These are phyloP conservation scores for Chenopodium suecicum DNA, from an alignment of 148 eudicot genomes.

Conservation along the genomic window DNA sequence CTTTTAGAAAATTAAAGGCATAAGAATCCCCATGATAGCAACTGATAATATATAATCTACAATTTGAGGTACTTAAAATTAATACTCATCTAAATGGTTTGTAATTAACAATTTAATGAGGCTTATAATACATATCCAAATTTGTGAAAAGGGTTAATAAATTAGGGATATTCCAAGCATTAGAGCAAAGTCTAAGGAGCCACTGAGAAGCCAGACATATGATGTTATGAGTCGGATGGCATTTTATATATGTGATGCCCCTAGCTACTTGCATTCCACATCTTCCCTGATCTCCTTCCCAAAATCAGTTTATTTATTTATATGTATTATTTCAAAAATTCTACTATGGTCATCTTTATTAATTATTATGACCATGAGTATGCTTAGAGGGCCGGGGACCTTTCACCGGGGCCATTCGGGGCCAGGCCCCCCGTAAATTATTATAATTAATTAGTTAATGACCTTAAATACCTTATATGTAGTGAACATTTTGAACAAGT, in stretches of 20 bases:
- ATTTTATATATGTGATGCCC: conserved; percentile 4
- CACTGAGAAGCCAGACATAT: conserved; percentile 23
- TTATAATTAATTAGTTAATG: no score
- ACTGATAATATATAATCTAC: neutral
- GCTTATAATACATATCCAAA: neutral
- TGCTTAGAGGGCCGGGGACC: no score
- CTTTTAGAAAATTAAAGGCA: no score
- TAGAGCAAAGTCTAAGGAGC: conserved; percentile 17
- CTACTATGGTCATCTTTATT: no score
- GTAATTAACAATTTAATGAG: neutral
- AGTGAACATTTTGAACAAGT: no score
- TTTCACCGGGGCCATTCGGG: no score
- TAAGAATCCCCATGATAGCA: neutral
- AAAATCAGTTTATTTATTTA: no score
- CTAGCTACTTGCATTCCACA: conserved; percentile 16
- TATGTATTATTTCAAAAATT: no score
- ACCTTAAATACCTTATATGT: no score
- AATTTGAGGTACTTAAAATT: neutral
- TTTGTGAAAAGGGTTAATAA: neutral
- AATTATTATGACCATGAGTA: no score
- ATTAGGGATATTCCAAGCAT: neutral
- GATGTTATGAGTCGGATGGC: conserved; percentile 40
- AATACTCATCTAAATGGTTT: neutral
- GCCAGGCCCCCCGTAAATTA: no score
- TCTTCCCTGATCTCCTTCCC: neutral